These are phyloP conservation scores for Crepidotus sp. DNA, from an alignment of 1,284 basidiomycete species.

Conservation along the genomic window DNA sequence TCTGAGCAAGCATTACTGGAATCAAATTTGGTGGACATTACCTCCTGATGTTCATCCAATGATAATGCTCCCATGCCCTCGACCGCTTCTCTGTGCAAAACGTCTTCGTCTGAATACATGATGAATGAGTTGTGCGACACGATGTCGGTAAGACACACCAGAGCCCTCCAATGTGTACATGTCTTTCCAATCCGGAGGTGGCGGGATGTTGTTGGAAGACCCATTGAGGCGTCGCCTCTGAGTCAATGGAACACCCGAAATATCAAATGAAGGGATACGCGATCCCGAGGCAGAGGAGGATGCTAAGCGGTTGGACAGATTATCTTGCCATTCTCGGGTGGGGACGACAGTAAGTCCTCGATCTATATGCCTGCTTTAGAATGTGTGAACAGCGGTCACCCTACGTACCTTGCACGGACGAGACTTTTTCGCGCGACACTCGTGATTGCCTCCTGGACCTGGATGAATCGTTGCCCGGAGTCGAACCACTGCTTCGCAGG, in stretches of 20 bases:
- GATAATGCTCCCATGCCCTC: conserved; percentile 66
- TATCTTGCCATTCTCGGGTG: conserved; percentile 71
- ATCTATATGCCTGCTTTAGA: conserved; percentile 30
- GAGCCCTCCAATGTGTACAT: conserved; percentile 36
- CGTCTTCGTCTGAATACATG: conserved; percentile 26
- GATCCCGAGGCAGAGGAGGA: conserved; percentile 22
- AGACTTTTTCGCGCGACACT: conserved; percentile 68
- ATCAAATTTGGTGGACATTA: conserved; percentile 21
- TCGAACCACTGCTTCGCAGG: conserved; percentile 47
- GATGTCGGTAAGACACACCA: background rate
- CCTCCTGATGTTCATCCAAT: conserved; percentile 74
- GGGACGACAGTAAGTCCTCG: conserved; percentile 52
- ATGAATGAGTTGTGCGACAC: background rate
- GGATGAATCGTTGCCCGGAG: conserved; percentile 41
- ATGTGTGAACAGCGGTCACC: background rate
- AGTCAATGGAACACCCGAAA: conserved; percentile 26
- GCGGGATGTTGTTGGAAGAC: conserved; percentile 19
- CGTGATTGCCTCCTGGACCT: conserved; percentile 66
- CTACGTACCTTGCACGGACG: conserved; percentile 47
- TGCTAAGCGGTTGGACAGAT: conserved; percentile 46
- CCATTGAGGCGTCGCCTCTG: conserved; percentile 36
- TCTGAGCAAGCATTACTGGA: background rate
- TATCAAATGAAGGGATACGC: conserved; percentile 18
- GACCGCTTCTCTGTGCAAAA: conserved; percentile 39
- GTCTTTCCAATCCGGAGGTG: conserved; percentile 38